Evolutionary conservation across 352 stramenopile genomes (phyloP).

Genomic region (Lagenidium sp.): DNA sequence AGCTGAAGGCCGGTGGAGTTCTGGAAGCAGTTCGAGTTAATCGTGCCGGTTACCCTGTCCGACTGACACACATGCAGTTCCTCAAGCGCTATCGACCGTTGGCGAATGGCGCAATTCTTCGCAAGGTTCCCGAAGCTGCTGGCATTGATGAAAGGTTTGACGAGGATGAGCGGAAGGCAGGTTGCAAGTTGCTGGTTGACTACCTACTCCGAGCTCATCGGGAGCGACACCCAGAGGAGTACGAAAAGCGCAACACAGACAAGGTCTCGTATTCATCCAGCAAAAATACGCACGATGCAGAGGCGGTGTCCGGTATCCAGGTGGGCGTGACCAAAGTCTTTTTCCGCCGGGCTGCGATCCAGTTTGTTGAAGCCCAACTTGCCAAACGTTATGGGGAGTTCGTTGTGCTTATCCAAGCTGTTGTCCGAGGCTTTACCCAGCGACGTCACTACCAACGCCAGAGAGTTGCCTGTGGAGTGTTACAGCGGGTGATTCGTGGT

Average conservation of each 20-base stretch:
- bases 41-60: conserved; percentile 96
- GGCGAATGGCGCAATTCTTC: conserved; percentile 49
- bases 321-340: conserved; percentile 76
- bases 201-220: conserved; percentile 67
- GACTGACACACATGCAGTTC: conserved; percentile 92
- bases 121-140: conserved; percentile 44
- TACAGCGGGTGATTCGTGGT: conserved; percentile 58
- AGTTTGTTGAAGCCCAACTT: conserved; percentile 80
- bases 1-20: conserved; percentile 97
- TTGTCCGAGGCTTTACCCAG: conserved; percentile 47
- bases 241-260: conserved; percentile 7
- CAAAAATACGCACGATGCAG: conserved; percentile 31
- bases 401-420: conserved; percentile 75
- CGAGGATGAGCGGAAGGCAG: conserved; percentile 36
- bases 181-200: conserved; percentile 42
- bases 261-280: conserved; percentile 14
- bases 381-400: conserved; percentile 83
- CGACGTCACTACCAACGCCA: conserved; percentile 39
- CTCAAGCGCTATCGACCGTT: conserved; percentile 85
- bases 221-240: conserved; percentile 47
- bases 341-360: conserved; percentile 75
- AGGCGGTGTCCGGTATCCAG: conserved; percentile 55
- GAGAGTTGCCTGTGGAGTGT: conserved; percentile 24
- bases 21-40: conserved; percentile 98
- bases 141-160: conserved; percentile 48